Evolutionary conservation across 2,329 filamentous ascomycete genomes (phyloP).

Genomic region (Verticillium albo-atrum): DNA sequence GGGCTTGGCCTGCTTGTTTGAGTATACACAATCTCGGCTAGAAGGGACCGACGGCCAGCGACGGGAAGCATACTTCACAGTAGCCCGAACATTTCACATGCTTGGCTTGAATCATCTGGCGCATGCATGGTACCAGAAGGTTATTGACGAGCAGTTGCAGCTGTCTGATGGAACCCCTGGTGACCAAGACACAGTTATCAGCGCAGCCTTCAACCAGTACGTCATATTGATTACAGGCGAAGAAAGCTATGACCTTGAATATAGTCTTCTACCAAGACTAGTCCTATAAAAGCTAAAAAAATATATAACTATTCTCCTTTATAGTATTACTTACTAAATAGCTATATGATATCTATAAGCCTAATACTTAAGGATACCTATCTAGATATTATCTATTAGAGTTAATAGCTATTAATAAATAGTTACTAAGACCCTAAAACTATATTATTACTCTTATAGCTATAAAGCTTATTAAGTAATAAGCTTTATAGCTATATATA

Average conservation of each 20-base stretch:
- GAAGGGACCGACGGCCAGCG: conserved; percentile 32
- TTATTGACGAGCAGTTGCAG: background rate
- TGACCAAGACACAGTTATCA: background rate
- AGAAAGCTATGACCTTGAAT: background rate
- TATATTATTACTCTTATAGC: background rate
- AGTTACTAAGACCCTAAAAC: background rate
- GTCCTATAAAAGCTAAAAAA: background rate
- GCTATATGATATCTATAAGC: background rate
- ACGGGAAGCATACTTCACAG: conserved; percentile 80
- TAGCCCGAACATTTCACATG: conserved; percentile 67
- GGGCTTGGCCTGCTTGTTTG: conserved; percentile 73
- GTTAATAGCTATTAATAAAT: no score
- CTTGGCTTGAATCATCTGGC: conserved; percentile 16
- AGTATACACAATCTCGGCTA: conserved; percentile 61
- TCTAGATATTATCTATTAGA: background rate
- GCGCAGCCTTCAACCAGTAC: background rate
- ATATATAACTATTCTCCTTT: background rate
- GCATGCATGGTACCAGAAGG: conserved; percentile 9
- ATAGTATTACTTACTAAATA: background rate
- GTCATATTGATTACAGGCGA: background rate
- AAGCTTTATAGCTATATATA: background rate
- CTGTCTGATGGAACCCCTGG: background rate
- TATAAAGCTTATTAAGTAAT: background rate
- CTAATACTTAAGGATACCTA: background rate
- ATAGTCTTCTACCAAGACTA: background rate